Conservation (phyloP, 2,329 filamentous ascomycete genomes). For the Botryotinia calthae region DNA sequence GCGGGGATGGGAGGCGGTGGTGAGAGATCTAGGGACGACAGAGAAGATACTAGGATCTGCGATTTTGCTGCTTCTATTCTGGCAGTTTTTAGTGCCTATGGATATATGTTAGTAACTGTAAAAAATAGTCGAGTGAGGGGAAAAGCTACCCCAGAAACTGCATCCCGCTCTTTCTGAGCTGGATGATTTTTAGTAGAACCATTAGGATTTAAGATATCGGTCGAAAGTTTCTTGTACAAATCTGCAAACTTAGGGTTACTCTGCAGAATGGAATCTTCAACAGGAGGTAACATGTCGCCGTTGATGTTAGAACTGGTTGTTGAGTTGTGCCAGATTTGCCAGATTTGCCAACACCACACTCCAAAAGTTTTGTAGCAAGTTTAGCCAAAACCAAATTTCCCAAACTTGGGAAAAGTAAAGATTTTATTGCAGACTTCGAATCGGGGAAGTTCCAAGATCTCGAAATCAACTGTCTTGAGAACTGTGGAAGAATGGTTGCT, state of each 20-base stretch:
- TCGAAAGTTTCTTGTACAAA: conserved; percentile 55
- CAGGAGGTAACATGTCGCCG: conserved; percentile 53
- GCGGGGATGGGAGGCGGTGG: conserved; percentile 33
- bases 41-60: conserved; percentile 51
- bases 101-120: conserved; percentile 31
- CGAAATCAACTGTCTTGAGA: background rate
- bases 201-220: conserved; percentile 54
- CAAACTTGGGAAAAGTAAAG: background rate
- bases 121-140: background rate
- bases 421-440: background rate
- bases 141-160: conserved; percentile 50
- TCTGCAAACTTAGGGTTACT: conserved; percentile 60
- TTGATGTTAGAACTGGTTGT: background rate
- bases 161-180: conserved; percentile 50
- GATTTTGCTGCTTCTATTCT: conserved; percentile 50
- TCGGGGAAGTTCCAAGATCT: background rate
- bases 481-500: background rate
- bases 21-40: conserved; percentile 45
- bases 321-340: background rate
- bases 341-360: conserved; percentile 2
- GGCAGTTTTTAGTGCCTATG: conserved; percentile 51
- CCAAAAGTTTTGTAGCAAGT: background rate
- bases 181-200: conserved; percentile 55
- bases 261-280: conserved; percentile 53
- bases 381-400: background rate